phyloP scores from a whole-genome alignment of 1,284 basidiomycete genomes.

The Tilletia caries region DNA sequence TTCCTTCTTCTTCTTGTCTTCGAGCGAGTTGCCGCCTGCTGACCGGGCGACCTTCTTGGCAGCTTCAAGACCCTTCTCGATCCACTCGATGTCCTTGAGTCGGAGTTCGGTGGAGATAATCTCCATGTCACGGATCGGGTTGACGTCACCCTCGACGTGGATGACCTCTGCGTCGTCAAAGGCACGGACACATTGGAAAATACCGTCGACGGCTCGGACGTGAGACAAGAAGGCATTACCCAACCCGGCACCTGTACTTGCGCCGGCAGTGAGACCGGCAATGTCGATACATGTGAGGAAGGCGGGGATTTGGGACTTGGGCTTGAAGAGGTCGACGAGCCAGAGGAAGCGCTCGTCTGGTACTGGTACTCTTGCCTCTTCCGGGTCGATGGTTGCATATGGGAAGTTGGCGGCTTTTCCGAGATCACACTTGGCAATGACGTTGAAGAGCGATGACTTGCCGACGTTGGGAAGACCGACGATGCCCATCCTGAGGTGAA shows the following conservation, averaged over 20 bases:
- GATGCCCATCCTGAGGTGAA: slow-evolving; percentile 40
- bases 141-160: slow-evolving; percentile 97
- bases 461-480: slow-evolving; percentile 53
- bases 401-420: slow-evolving; percentile 98
- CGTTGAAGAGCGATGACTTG: slow-evolving; percentile 64
- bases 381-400: slow-evolving; percentile 77
- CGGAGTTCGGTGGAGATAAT: slow-evolving; percentile 79
- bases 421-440: slow-evolving; percentile 79
- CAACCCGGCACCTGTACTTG: slow-evolving; percentile 94
- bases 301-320: slow-evolving; percentile 79
- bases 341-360: slow-evolving; percentile 92
- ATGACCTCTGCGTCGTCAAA: slow-evolving; percentile 99
- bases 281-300: slow-evolving; percentile 99
- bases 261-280: slow-evolving; percentile 91
- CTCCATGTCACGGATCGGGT: slow-evolving; percentile 94
- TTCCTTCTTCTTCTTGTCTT: slow-evolving; percentile 94
- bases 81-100: slow-evolving; percentile 98
- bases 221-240: slow-evolving; percentile 97
- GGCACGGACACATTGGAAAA: slow-evolving; percentile 96
- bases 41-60: slow-evolving; percentile 52
- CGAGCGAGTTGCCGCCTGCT: slow-evolving; percentile 75
- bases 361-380: slow-evolving; percentile 84
- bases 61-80: slow-evolving; percentile 80
- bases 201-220: slow-evolving; percentile 96
- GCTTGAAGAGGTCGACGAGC: slow-evolving; percentile 89